These are phyloP conservation scores for Amylocarpus encephaloides DNA, from an alignment of 2,329 filamentous ascomycete genomes.

Conservation along the genomic window DNA sequence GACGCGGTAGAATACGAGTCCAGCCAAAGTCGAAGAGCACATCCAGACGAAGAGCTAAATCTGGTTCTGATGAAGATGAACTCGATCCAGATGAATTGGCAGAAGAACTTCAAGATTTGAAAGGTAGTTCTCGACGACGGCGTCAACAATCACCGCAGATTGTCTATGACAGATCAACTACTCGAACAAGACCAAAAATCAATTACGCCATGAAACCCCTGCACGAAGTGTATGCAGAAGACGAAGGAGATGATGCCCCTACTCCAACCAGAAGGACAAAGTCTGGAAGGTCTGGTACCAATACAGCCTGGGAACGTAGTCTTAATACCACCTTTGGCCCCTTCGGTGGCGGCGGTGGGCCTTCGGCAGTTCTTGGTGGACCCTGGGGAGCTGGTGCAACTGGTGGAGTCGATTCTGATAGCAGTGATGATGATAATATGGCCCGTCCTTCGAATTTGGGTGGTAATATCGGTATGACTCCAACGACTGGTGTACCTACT, in stretches of 20 bases:
- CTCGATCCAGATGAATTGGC: constrained; percentile 59
- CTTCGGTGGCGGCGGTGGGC: constrained; percentile 78
- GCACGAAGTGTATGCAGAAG: constrained; percentile 61
- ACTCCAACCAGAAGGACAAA: constrained; percentile 60
- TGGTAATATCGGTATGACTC: constrained; percentile 60
- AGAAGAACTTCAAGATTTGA: constrained; percentile 58
- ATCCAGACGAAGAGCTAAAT: constrained; percentile 40
- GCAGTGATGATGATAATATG: constrained; percentile 85
- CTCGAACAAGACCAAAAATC: constrained; percentile 57
- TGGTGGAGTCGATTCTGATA: constrained; percentile 85
- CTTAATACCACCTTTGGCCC: constrained; percentile 88
- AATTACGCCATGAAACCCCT: constrained; percentile 84
- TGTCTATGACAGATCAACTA: constrained; percentile 47
- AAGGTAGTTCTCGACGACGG: constrained; percentile 40
- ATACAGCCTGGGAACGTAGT: constrained; percentile 61
- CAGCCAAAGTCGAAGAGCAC: constrained; percentile 39
- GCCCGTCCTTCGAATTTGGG: constrained; percentile 54
- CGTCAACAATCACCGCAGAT: constrained; percentile 44
- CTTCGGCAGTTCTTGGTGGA: constrained; percentile 45
- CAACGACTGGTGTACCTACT: constrained; percentile 45
- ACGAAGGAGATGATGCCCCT: constrained; percentile 59
- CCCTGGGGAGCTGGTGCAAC: constrained; percentile 68
- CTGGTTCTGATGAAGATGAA: constrained; percentile 47
- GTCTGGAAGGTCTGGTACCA: constrained; percentile 47
- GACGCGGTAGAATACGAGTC: constrained; percentile 40